phyloP scores from a whole-genome alignment of 371 early-diverging fungal genomes.

The Zopfochytrium polystomum region DNA sequence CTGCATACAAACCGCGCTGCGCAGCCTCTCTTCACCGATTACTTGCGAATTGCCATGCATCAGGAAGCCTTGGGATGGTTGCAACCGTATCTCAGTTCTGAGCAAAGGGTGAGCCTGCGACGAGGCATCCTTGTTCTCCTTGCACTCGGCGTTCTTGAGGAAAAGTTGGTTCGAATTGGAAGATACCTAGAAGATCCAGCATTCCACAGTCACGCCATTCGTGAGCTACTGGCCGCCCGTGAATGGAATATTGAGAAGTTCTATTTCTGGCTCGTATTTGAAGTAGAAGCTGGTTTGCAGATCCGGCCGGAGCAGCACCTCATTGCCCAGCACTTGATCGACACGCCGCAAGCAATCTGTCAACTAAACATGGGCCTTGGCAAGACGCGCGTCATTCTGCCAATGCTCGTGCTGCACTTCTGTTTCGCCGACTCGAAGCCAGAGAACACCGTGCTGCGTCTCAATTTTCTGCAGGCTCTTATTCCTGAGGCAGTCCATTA shows the following conservation, averaged over 20 bases:
- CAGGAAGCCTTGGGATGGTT: too few relatives aligned
- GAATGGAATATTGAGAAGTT: conserved; percentile 9
- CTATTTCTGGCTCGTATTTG: conserved; percentile 22
- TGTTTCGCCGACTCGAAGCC: neutral
- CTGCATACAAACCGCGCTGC: too few relatives aligned
- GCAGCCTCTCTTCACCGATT: too few relatives aligned
- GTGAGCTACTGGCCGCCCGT: neutral
- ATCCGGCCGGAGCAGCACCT: conserved; percentile 20
- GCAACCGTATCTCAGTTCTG: too few relatives aligned
- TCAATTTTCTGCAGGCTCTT: conserved; percentile 5
- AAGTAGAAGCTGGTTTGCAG: conserved; percentile 20
- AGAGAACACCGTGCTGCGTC: conserved; percentile 1
- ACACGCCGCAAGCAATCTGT: conserved; percentile 9
- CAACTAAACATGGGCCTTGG: conserved; percentile 27
- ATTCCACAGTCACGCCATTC: neutral
- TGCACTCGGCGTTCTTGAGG: conserved; percentile 1
- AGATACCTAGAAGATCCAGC: neutral
- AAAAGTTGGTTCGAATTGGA: neutral
- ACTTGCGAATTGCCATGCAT: too few relatives aligned
- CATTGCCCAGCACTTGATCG: conserved; percentile 12
- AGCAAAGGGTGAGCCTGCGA: too few relatives aligned
- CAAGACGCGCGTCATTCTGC: conserved; percentile 24
- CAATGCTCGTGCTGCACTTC: conserved; percentile 9
- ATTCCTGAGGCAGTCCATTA: conserved; percentile 1
- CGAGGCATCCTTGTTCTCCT: conserved; percentile 1